Percentiles rank a stretch among this genome's conserved stretches.
phyloP scores from a whole-genome alignment of 2,329 filamentous ascomycete genomes.

The Aspergillus sp. region DNA sequence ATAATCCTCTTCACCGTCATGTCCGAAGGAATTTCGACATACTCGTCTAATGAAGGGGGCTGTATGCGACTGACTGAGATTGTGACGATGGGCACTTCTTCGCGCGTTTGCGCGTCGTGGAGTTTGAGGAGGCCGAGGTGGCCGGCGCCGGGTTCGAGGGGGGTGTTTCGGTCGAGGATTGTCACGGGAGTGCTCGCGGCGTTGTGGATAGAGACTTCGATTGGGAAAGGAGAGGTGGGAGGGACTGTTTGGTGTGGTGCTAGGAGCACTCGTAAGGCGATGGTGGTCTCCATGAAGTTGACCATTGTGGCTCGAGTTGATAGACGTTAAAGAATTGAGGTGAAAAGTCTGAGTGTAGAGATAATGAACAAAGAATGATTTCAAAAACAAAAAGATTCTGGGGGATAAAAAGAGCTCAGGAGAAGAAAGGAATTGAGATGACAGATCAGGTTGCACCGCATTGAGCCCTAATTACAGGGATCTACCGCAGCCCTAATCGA shows the following conservation, averaged over 20 bases:
- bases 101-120: slow-evolving; percentile 15
- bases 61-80: slow-evolving; percentile 30
- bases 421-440: no score
- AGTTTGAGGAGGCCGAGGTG: slow-evolving; percentile 26
- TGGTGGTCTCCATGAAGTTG: no score
- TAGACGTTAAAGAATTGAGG: no score
- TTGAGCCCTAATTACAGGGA: no score
- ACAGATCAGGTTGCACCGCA: no score
- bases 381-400: no score
- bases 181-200: slow-evolving; percentile 21
- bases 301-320: no score
- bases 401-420: no score
- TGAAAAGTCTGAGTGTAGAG: no score
- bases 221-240: slow-evolving; percentile 1
- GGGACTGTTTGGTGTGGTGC: slow-evolving; percentile 10
- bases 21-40: slow-evolving; percentile 24
- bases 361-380: no score
- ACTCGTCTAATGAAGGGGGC: slow-evolving; percentile 21
- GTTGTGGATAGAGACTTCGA: slow-evolving; percentile 24
- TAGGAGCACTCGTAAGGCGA: slow-evolving; percentile 13
- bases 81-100: slow-evolving; percentile 18
- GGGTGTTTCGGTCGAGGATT: slow-evolving; percentile 32
- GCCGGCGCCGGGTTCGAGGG: slow-evolving; percentile 27
- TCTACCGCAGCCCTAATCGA: no score
- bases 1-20: slow-evolving; percentile 16